Evolutionary conservation across 1,284 basidiomycete genomes (phyloP).

Genomic region (Apiotrichum sp.): DNA sequence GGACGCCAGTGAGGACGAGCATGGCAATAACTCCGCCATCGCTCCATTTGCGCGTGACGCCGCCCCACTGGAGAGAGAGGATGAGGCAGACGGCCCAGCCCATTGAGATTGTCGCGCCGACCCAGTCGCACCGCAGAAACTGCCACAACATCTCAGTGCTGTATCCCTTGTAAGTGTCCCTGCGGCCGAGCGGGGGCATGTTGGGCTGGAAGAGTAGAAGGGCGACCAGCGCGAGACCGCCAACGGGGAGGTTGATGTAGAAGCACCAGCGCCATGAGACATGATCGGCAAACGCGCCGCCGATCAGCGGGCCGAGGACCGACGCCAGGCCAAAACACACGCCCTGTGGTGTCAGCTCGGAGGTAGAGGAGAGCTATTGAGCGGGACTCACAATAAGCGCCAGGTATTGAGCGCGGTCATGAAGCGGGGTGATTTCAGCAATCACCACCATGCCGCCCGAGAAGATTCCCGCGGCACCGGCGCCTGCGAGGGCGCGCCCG

Average conservation of each 20-base stretch:
- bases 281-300: constrained; percentile 49
- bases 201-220: constrained; percentile 32
- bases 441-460: constrained; percentile 43
- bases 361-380: background rate
- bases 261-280: constrained; percentile 45
- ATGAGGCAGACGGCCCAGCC: constrained; percentile 37
- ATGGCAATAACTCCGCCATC: constrained; percentile 43
- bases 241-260: constrained; percentile 44
- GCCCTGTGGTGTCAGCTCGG: constrained; percentile 14
- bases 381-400: constrained; percentile 19
- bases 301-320: constrained; percentile 47
- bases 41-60: constrained; percentile 43
- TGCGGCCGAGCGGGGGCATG: constrained; percentile 35
- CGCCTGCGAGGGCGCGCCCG: constrained; percentile 51
- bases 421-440: constrained; percentile 39
- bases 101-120: constrained; percentile 35
- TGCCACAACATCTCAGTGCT: constrained; percentile 29
- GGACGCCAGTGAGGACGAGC: constrained; percentile 41
- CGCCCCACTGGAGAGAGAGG: constrained; percentile 42
- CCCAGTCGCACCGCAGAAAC: constrained; percentile 41
- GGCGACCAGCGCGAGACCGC: constrained; percentile 37
- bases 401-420: constrained; percentile 35
- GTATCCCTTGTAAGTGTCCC: constrained; percentile 37
- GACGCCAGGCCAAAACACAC: constrained; percentile 45
- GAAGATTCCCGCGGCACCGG: constrained; percentile 53